Evolutionary conservation across 2,329 filamentous ascomycete species (phyloP), one percentile per base, ranked within the genome.

Genomic region (Trichophyton simii): DNA sequence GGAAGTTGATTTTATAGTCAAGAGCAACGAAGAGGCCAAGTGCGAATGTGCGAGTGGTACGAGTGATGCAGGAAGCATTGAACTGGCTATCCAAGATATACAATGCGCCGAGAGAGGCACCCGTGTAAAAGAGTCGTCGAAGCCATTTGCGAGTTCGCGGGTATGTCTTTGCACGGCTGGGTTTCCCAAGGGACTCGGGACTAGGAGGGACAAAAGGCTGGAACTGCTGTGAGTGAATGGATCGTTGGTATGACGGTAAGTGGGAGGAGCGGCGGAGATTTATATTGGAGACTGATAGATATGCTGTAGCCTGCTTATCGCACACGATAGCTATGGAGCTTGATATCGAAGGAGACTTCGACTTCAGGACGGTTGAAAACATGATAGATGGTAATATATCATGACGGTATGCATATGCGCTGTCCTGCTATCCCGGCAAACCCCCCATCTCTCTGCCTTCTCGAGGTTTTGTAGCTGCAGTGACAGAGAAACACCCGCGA

Each of bases 1-100:
- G 84, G 74, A 99, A 99, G 75, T 99, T 97, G 73, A 97, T 79
- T 77, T 96, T 97, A 79, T 99, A 97, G 77, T 99, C 94, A 25
- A 91, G 70, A 0, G 91, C 92, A 15, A 95, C 88, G 54, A 91
- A 71, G 9, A 95, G 77, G 6, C 91, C 92, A 2, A 84, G 84
- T 46, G 82, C 80, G 72, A 97, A 96, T 0, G 94, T 96, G 48
- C 87, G 87, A 48, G 88, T 74, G 25, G 88, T 92, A 61, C 94
- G 87, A 42, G 82, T 84, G 28, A 96, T 76, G 11, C 89, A 87
- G 0, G 88, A 87, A 58, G 90, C 89, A 74, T 94, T 95, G 70
- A 88, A 79, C 65, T 87, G 82, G 13, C 75, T 82, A 75, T 99
- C 94, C 63, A 87, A 69, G 8, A 83, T 73, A 72, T 89, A 95